These are phyloP conservation scores for Plectranthus barbatus DNA, from an alignment of 257 asterid species.

Conservation along the genomic window DNA sequence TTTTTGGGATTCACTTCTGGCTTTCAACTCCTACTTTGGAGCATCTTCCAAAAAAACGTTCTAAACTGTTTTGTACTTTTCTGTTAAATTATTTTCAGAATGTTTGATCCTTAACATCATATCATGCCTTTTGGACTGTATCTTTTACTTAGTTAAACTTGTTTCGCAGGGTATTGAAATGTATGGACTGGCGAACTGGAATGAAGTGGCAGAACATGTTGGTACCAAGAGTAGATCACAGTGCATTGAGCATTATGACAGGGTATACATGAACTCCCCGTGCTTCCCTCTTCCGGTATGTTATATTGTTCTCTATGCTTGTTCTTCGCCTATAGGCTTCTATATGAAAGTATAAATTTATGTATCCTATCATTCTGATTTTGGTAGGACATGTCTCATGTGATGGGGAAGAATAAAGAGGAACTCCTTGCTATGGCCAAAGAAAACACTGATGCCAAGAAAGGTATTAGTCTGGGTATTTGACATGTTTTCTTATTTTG, in stretches of 20 bases:
- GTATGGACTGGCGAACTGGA: constrained; percentile 97
- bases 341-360: constrained; percentile 7
- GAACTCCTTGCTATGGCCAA: constrained; percentile 97
- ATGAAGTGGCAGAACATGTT: constrained; percentile 96
- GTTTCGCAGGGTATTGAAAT: constrained; percentile 76
- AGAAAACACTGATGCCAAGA: constrained; percentile 50
- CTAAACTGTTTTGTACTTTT: background rate
- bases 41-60: background rate
- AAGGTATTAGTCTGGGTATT: constrained; percentile 29
- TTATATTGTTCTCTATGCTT: constrained; percentile 5
- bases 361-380: constrained; percentile 18
- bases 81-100: constrained; percentile 1
- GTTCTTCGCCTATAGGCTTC: constrained; percentile 7
- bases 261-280: constrained; percentile 64
- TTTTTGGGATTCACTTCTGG: background rate
- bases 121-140: constrained; percentile 1
- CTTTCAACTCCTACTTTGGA: background rate
- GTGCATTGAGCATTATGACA: constrained; percentile 68
- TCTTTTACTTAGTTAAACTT: too few species aligned
- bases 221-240: constrained; percentile 79
- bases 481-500: background rate
- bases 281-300: constrained; percentile 98
- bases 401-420: constrained; percentile 92
- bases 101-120: constrained; percentile 8
- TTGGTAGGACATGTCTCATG: constrained; percentile 90